phyloP scores from a whole-genome alignment of 2,329 filamentous ascomycete species.

The Xylariomycetidae sp. region DNA sequence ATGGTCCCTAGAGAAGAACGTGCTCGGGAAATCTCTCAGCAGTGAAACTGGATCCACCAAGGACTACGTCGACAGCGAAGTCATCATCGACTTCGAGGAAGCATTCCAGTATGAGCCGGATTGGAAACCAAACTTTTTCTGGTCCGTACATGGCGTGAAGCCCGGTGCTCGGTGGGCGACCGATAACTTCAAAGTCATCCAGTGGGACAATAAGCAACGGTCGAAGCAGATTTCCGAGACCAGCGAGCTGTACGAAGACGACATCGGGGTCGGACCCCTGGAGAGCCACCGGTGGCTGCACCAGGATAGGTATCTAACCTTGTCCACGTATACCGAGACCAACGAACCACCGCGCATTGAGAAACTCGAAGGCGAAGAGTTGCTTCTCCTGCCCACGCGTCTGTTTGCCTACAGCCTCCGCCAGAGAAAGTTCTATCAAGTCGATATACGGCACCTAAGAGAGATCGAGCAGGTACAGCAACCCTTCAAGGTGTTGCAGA shows the following conservation, averaged over 20 bases:
- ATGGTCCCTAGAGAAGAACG: not conserved
- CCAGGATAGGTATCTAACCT: constrained; percentile 13
- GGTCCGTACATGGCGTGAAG: not conserved
- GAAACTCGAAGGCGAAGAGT: constrained; percentile 21
- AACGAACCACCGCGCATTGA: constrained; percentile 26
- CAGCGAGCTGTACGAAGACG: not conserved
- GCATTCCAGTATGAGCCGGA: not conserved
- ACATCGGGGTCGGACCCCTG: not conserved
- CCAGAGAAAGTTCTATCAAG: constrained; percentile 33
- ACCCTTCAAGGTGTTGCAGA: too few relatives aligned
- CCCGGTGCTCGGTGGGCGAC: not conserved
- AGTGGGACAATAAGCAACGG: not conserved
- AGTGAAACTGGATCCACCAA: not conserved
- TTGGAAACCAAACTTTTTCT: too few relatives aligned
- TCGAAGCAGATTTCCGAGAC: not conserved
- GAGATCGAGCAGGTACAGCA: too few relatives aligned
- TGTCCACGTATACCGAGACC: constrained; percentile 29
- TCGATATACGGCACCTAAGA: constrained; percentile 26
- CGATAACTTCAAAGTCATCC: not conserved
- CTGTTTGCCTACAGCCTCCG: constrained; percentile 37
- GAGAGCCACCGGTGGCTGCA: not conserved
- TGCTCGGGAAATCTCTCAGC: not conserved
- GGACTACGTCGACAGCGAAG: not conserved
- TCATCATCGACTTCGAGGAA: not conserved
- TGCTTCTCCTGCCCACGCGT: constrained; percentile 34